Conservation (phyloP, 2,329 filamentous ascomycete species). For the Didymella sp. region DNA sequence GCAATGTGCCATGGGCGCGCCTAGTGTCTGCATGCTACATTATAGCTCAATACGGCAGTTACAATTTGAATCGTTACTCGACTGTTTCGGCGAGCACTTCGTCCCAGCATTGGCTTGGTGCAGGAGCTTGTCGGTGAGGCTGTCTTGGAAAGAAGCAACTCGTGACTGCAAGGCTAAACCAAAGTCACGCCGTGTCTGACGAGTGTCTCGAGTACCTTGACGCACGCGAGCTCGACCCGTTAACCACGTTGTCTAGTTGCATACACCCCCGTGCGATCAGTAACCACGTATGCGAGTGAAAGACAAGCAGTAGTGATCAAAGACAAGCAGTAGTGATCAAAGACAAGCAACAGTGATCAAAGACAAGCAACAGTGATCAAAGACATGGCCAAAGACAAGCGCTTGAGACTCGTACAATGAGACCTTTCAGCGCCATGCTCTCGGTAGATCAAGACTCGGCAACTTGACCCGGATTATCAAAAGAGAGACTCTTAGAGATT, state of each 20-base stretch:
- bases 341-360: neutral
- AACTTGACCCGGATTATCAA: neutral
- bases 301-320: neutral
- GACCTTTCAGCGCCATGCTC: neutral
- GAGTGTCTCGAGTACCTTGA: slow-evolving; percentile 18
- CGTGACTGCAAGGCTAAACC: slow-evolving; percentile 14
- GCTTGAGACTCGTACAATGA: slow-evolving; percentile 7
- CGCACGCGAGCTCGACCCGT: neutral
- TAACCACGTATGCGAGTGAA: neutral
- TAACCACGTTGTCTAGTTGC: neutral
- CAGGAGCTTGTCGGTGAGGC: neutral
- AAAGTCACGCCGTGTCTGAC: slow-evolving; percentile 21
- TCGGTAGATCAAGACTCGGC: neutral
- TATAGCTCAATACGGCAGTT: neutral
- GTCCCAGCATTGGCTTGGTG: neutral
- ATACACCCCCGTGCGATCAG: neutral
- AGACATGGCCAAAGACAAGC: neutral
- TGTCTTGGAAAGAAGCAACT: slow-evolving; percentile 1
- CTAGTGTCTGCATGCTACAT: neutral
- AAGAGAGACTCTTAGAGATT: neutral
- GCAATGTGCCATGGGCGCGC: neutral
- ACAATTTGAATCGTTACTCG: neutral
- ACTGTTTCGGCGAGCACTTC: neutral
- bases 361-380: neutral
- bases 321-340: neutral